Conservation (phyloP, 2,329 filamentous ascomycete genomes). For the Epichloe typhina region DNA sequence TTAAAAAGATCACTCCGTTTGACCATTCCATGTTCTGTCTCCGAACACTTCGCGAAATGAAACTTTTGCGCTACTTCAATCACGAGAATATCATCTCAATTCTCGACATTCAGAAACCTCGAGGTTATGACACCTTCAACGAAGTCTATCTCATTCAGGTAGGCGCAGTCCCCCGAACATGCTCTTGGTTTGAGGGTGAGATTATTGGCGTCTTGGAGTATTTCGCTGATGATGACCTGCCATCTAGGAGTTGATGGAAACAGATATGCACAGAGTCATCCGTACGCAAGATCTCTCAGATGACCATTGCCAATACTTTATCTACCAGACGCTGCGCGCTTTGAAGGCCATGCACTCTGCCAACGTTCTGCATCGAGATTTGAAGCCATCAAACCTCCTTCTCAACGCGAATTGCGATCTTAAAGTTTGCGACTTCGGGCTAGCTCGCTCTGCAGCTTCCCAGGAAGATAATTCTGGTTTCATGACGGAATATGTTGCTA, state of each 20-base stretch:
- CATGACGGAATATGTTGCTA: slow-evolving; percentile 99
- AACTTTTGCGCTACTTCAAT: slow-evolving; percentile 96
- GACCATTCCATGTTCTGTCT: slow-evolving; percentile 99
- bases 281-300: slow-evolving; percentile 96
- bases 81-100: slow-evolving; percentile 99
- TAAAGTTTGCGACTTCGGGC: slow-evolving; percentile 97
- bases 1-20: slow-evolving; percentile 99
- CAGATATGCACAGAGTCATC: slow-evolving; percentile 98
- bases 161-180: slow-evolving; percentile 14
- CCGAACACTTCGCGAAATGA: slow-evolving; percentile 96
- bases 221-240: background rate
- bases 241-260: slow-evolving; percentile 89
- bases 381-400: slow-evolving; percentile 94
- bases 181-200: background rate
- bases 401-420: slow-evolving; percentile 98
- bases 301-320: slow-evolving; percentile 99
- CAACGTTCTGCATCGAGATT: slow-evolving; percentile 90
- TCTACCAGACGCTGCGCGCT: slow-evolving; percentile 95
- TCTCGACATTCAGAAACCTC: slow-evolving; percentile 94
- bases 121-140: slow-evolving; percentile 90
- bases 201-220: background rate
- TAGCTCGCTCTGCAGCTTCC: slow-evolving; percentile 87
- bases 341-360: slow-evolving; percentile 99
- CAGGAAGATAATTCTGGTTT: slow-evolving; percentile 99
- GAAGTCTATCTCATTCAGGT: slow-evolving; percentile 99